These are phyloP conservation scores for Oemleria cerasiformis DNA, from an alignment of 306 rosid species.

Conservation along the genomic window DNA sequence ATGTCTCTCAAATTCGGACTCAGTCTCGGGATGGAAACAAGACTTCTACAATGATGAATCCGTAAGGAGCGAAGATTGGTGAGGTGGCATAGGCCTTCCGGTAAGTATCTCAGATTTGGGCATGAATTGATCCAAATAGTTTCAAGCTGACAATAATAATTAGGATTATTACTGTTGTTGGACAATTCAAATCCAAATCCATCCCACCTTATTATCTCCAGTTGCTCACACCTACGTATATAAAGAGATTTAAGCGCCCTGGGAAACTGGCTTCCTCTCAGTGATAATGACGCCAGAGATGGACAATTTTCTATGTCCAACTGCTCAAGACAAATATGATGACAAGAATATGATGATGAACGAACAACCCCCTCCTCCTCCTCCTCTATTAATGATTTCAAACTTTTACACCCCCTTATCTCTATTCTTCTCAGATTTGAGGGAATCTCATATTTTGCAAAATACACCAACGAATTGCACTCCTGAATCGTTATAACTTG, in stretches of 20 bases:
- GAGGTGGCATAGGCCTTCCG: not conserved
- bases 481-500: not conserved
- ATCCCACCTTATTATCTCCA: slow-evolving; percentile 29
- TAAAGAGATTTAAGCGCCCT: slow-evolving; percentile 7
- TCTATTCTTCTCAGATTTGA: not conserved
- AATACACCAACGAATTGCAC: not conserved
- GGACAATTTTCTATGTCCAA: slow-evolving; percentile 34
- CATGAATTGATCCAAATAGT: not conserved
- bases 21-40: slow-evolving; percentile 11
- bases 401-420: not conserved
- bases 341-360: not conserved
- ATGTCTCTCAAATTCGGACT: not conserved
- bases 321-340: slow-evolving; percentile 15
- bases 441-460: slow-evolving; percentile 3
- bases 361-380: not conserved
- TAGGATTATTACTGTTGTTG: too few relatives aligned
- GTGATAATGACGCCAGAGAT: slow-evolving; percentile 28
- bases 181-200: not conserved
- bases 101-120: not conserved
- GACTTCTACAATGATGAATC: not conserved
- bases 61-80: not conserved
- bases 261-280: slow-evolving; percentile 27
- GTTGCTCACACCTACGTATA: slow-evolving; percentile 26
- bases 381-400: not conserved
- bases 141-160: slow-evolving; percentile 21